Evolutionary conservation across 140 eudicot species (phyloP), one percentile per base, ranked within the genome.

Genomic region (Flaveria floridana): DNA sequence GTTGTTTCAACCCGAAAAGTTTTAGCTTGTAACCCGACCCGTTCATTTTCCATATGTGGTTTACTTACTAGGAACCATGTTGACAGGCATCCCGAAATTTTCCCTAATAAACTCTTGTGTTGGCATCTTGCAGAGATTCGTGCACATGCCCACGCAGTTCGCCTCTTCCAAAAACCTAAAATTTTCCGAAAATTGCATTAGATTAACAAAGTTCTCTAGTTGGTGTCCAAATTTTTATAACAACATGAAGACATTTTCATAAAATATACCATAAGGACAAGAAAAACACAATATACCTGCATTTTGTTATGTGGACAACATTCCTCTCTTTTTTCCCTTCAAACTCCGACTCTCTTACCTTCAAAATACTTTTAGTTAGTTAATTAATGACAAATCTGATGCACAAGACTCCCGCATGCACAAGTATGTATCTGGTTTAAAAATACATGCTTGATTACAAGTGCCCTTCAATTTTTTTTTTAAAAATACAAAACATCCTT

Each of bases 121-220:
- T 4, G 99, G 92, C 89, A 87, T 82, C 87, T 91, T 95, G 84
- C 99, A 95, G 15, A 88, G 89, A 53, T 91, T 95, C 65, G 92
- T 95, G 86, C 97, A 95, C 89, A 95, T 91, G 52, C 97, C 97
- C 13, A 91, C 83, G 63, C 97, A 95, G 63, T 91, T 95, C 7
- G 88, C 76, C 77, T 80, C 87, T 84, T 91, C 97, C 86, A 95
- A 70, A 80, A 95, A 88, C 92, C 99, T 95, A 78, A 16, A 59
- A 2, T 67, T 61, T 79, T 37, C 50, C 9, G 0, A 44, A 20
- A 6, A 15, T 48, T 41, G n/a, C n/a, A 16, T 75, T 61, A 73
- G 69, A 37, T 19, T 44, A 41, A 9, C 4, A 11, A 11, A n/a
- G 1, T 67, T 41, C 3, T 12, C 37, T 67, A 34, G 16, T 10